phyloP scores from a whole-genome alignment of 2,329 filamentous ascomycete genomes.

The Tolypocladium endophyticum region DNA sequence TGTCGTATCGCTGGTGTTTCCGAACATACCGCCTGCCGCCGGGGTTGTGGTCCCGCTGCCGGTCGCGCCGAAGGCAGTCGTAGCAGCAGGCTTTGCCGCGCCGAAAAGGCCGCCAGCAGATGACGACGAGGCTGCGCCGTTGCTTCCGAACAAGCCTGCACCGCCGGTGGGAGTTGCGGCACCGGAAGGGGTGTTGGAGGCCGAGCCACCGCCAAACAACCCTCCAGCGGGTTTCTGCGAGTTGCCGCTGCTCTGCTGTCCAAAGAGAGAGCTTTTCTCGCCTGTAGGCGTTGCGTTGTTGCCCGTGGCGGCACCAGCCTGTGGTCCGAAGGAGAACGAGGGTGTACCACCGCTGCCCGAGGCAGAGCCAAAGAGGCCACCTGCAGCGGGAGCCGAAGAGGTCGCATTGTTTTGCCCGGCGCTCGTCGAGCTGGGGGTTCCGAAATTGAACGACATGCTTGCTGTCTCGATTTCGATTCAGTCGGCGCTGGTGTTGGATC shows the following conservation, averaged over 20 bases:
- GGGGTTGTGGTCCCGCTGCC: conserved; percentile 6
- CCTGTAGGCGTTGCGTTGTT: conserved; percentile 17
- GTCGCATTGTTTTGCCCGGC: conserved; percentile 19
- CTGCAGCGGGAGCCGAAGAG: conserved; percentile 27
- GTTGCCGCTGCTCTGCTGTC: conserved; percentile 16
- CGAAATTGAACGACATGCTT: conserved; percentile 31
- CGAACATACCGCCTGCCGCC: conserved; percentile 6
- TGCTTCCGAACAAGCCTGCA: conserved; percentile 8
- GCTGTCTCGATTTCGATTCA: neutral
- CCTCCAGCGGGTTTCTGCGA: conserved; percentile 17
- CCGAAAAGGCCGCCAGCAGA: conserved; percentile 6
- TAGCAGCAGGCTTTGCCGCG: conserved; percentile 4
- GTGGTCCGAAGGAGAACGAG: conserved; percentile 30
- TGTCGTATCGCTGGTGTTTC: conserved; percentile 5
- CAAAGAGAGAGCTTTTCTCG: conserved; percentile 18
- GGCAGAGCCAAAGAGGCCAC: conserved; percentile 28
- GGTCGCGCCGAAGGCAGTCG: conserved; percentile 9
- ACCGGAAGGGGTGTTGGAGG: conserved; percentile 1
- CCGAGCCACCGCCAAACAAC: conserved; percentile 18
- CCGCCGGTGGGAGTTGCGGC: conserved; percentile 8
- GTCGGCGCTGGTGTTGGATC: neutral
- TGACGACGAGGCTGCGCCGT: conserved; percentile 1
- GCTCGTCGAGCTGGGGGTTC: conserved; percentile 20
- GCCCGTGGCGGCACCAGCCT: conserved; percentile 12
- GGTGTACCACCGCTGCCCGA: conserved; percentile 15